Percentiles rank a stretch among this genome's conserved stretches.
These are phyloP conservation scores for Kwoniella europaea DNA, from an alignment of 768 basidiomycete genomes.

Conservation along the genomic window DNA sequence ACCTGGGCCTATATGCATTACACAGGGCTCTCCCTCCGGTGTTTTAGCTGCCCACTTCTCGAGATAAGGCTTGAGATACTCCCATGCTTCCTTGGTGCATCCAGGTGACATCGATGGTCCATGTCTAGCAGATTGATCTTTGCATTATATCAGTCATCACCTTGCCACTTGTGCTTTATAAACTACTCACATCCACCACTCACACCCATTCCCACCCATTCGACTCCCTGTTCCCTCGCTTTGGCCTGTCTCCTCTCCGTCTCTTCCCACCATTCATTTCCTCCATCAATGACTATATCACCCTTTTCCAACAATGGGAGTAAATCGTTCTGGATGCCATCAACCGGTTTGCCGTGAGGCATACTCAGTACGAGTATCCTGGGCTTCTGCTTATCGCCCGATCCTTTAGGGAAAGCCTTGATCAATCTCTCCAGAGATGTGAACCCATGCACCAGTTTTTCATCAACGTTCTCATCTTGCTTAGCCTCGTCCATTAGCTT, in stretches of 20 bases:
- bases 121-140: conserved; percentile 55
- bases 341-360: conserved; percentile 54
- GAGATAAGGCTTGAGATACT: conserved; percentile 47
- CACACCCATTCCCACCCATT: conserved; percentile 54
- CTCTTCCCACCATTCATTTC: conserved; percentile 56
- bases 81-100: conserved; percentile 49
- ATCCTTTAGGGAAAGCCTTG: conserved; percentile 36
- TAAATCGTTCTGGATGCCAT: conserved; percentile 50
- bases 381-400: conserved; percentile 30
- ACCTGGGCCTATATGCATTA: conserved; percentile 51
- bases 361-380: conserved; percentile 54
- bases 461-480: conserved; percentile 32
- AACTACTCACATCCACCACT: conserved; percentile 54
- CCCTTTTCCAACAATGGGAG: conserved; percentile 47
- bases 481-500: conserved; percentile 34
- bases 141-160: background rate
- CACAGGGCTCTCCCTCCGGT: conserved; percentile 53
- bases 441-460: conserved; percentile 38
- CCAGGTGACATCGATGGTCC: conserved; percentile 57
- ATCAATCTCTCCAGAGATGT: conserved; percentile 40
- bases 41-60: conserved; percentile 57
- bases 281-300: conserved; percentile 57
- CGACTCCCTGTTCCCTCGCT: conserved; percentile 41
- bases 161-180: background rate
- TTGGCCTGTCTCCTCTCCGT: conserved; percentile 53